Conservation (phyloP, 352 stramenopile species). For the Phytophthora idaei region DNA sequence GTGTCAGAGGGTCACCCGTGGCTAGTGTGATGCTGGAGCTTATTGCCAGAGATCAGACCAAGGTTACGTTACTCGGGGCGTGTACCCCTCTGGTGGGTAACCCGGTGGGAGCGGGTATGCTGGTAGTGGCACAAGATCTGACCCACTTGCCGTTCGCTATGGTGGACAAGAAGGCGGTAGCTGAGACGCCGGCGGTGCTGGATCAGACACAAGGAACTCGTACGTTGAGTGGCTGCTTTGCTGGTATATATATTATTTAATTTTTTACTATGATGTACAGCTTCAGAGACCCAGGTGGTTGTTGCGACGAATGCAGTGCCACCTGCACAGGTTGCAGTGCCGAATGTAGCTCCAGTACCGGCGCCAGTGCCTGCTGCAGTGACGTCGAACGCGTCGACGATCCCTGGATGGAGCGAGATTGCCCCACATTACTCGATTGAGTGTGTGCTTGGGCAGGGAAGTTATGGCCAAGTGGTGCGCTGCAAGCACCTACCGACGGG, state of each 20-base stretch:
- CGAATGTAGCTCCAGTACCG: conserved; percentile 22
- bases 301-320: conserved; percentile 8
- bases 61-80: conserved; percentile 67
- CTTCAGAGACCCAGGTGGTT: conserved; percentile 25
- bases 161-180: conserved; percentile 48
- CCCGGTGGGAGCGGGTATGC: conserved; percentile 77
- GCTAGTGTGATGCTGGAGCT: conserved; percentile 67
- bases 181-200: conserved; percentile 59
- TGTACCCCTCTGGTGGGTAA: conserved; percentile 81
- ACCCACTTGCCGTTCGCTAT: conserved; percentile 50
- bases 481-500: conserved; percentile 89
- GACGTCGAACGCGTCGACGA: conserved; percentile 71
- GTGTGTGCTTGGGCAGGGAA: conserved; percentile 83
- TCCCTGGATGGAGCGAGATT: conserved; percentile 84
- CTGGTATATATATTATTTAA: not conserved
- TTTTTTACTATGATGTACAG: conserved; percentile 21
- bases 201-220: conserved; percentile 51
- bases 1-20: conserved; percentile 57
- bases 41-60: conserved; percentile 57
- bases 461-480: conserved; percentile 86
- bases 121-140: conserved; percentile 80
- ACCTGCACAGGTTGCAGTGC: conserved; percentile 18
- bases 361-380: conserved; percentile 20
- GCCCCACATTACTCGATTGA: conserved; percentile 86
- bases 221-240: conserved; percentile 32